Evolutionary conservation across 306 rosid genomes (phyloP), one percentile per base, ranked within the genome.

Genomic region (Astragalus glycyphyllos): DNA sequence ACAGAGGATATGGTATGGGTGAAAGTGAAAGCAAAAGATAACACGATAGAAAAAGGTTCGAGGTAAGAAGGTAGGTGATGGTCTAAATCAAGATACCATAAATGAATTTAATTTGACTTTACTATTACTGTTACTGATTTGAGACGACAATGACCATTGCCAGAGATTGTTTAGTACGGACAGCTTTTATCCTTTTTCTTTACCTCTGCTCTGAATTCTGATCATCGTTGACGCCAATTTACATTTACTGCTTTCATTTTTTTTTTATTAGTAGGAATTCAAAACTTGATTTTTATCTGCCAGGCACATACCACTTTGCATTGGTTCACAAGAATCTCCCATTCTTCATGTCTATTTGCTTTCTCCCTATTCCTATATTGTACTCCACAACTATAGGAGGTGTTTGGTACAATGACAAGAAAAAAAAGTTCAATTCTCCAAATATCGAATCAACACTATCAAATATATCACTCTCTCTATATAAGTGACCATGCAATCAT

Each of bases 91-190:
- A 3, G 15, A 11, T 17, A 26, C 68, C 46, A 66, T 58, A 31
- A 59, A 53, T 66, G 42, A 73, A 79, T 51, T 40, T 16, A 64
- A 38, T 77, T 86, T 88, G 91, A 88, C 91, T 86, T 86, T 75
- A 48, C 49, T n/a, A 5, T 16, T 17, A 0, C 56, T 76, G 71
- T 78, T 78, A 63, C 71, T 79, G 47, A 76, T 58, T 75, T 40
- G 32, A 57, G 83, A 42, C 75, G 44, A 81, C 79, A 57, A 60
- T 61, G 48, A 74, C 47, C 13, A 77, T 51, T 50, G 67, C 46
- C 81, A 69, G 57, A 70, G 54, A 54, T 54, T 51, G 75, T 71
- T 56, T 60, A 1, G 79, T 68, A 59, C 14, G 16, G 50, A 16
- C 11, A 71, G 32, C 77, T 65, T 82, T 74, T 31, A 11, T 5